A percentile compares a stretch with the other conserved stretches of the same genome.
These are phyloP conservation scores for Crataegus laevigata DNA, from an alignment of 306 rosid genomes.

Conservation along the genomic window DNA sequence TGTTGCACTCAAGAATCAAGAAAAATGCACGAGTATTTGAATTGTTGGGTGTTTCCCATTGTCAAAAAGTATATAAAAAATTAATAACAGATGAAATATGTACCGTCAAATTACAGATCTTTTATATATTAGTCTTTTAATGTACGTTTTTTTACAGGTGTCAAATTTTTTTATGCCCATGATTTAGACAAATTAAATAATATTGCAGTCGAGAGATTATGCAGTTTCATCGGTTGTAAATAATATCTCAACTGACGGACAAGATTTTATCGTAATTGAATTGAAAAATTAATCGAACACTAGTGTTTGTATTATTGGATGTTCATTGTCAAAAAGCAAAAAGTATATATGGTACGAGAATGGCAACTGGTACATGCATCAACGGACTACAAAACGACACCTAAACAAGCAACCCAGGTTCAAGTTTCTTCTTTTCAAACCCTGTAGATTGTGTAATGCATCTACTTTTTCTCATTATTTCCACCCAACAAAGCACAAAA, in stretches of 20 bases:
- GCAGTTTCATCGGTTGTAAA: background rate
- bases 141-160: no score
- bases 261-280: background rate
- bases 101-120: no score
- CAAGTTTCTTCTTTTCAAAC: background rate
- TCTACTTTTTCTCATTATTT: background rate
- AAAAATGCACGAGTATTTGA: background rate
- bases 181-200: no score
- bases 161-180: no score
- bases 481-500: background rate
- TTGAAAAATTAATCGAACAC: background rate
- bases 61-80: background rate
- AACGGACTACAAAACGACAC: background rate
- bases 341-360: background rate
- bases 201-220: no score
- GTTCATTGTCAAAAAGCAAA: background rate
- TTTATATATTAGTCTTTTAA: no score
- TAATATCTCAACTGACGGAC: no score
- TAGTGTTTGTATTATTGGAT: background rate
- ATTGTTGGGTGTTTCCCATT: no score
- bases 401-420: background rate
- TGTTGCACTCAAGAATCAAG: background rate
- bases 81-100: no score
- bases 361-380: background rate
- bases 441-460: background rate